Evolutionary conservation across 164 flowering plant species (phyloP).

Genomic region (Aristolochia californica): DNA sequence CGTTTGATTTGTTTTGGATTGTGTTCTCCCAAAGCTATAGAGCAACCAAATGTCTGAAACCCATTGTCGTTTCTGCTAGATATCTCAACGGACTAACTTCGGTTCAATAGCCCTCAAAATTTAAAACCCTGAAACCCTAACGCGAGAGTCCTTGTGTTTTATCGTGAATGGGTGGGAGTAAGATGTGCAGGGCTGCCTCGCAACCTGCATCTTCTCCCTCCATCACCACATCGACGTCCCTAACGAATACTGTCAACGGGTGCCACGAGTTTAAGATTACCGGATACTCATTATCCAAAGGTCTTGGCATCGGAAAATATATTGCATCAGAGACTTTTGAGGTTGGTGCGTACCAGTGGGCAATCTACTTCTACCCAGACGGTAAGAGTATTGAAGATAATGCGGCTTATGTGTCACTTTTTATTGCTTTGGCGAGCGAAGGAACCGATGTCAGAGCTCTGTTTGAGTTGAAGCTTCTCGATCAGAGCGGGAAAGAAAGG

Average conservation of each 20-base stretch:
- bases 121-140: too few relatives aligned
- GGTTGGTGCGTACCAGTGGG: constrained; percentile 1
- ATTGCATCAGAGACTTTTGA: constrained; percentile 1
- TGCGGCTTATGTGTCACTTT: neutral
- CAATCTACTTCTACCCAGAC: constrained; percentile 1
- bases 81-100: too few relatives aligned
- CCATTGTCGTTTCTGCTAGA: too few relatives aligned
- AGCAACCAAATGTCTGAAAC: too few relatives aligned
- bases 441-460: neutral
- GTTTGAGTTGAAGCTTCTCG: neutral
- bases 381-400: neutral
- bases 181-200: too few relatives aligned
- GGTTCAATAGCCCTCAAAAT: too few relatives aligned
- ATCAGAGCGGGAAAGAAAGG: constrained; percentile 1
- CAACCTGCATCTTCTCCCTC: neutral
- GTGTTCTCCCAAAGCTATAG: too few relatives aligned
- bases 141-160: too few relatives aligned
- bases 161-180: too few relatives aligned
- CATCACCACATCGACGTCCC: neutral
- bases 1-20: too few relatives aligned
- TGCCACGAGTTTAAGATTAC: neutral
- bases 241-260: neutral
- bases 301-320: neutral
- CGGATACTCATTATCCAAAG: constrained; percentile 2
- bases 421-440: neutral